Evolutionary conservation across 805 yeast genomes (phyloP), one percentile per base, ranked within the genome.

Genomic region (Monosporozyma siamensis): DNA sequence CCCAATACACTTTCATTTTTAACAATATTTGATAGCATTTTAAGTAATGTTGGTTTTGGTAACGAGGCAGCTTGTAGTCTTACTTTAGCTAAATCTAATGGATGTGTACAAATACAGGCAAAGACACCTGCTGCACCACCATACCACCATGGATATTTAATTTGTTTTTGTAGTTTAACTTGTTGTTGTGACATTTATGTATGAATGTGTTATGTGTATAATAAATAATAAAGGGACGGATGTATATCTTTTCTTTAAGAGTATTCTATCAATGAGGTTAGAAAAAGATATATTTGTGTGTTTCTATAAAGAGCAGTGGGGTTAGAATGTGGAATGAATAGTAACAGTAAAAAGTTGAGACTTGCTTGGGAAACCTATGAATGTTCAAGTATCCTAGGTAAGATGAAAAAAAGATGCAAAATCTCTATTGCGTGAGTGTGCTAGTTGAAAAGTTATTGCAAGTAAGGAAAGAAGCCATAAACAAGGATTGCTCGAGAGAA

Each of bases 71-170:
- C 82, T 59, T 86, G 95, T 58, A 86, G 68, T 40, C 95, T 74
- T 7, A 88, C 95, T 55, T 86, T 86, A 2, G 95, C 92, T 34
- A 86, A 68, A 59, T 86, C 95, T 45, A 86, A 67, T 4, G 95
- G 95, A 63, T 86, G 95, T 1, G 87, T 80, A 38, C 74, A 74
- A 30, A 75, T 50, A 56, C 82, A 77, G 6, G 86, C 87, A 38
- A 72, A 71, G 69, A 76, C 75, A 44, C 84, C 80, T 12, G 83
- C 77, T 12, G 77, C 80, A 44, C 87, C 86, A 37, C 80, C 82
- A 49, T 76, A 75, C 81, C 81, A 77, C 57, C 77, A 77, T 2
- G 70, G 69, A 52, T 66, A 65, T 39, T 61, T 65, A 10, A 55
- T 44, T 22, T 34, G 31, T 25, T 42, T 30, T 18, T 31, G 26